phyloP scores from a whole-genome alignment of 2,329 filamentous ascomycete species.

The Phyllosticta ampelicida region DNA sequence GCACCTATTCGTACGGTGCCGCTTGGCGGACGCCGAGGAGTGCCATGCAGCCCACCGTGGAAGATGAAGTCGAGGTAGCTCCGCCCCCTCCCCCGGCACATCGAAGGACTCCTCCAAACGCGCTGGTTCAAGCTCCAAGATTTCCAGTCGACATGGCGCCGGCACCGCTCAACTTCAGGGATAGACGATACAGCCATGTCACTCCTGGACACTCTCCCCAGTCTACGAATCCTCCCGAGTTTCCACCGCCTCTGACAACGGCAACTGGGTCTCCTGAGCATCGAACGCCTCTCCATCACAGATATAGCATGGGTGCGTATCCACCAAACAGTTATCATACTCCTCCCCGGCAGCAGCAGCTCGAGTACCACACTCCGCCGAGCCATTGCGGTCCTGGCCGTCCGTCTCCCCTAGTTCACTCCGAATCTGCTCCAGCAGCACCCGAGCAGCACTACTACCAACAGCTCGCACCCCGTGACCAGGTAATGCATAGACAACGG shows the following conservation, averaged over 20 bases:
- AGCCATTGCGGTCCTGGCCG: slow-evolving; percentile 22
- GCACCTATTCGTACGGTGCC: slow-evolving; percentile 4
- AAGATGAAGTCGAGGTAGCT: slow-evolving; percentile 50
- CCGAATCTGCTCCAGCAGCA: slow-evolving; percentile 15
- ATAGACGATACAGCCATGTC: slow-evolving; percentile 18
- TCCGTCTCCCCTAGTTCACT: slow-evolving; percentile 21
- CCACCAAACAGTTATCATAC: slow-evolving; percentile 13
- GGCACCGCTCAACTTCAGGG: slow-evolving; percentile 24
- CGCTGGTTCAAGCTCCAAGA: slow-evolving; percentile 13
- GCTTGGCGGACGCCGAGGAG: slow-evolving; percentile 33
- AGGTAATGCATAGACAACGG: slow-evolving; percentile 33
- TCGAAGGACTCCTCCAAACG: slow-evolving; percentile 22
- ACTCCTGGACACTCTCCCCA: slow-evolving; percentile 8
- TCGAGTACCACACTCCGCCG: slow-evolving; percentile 23
- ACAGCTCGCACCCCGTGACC: slow-evolving; percentile 30
- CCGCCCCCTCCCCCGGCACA: slow-evolving; percentile 29
- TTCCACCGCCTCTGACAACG: slow-evolving; percentile 23
- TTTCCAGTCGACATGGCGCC: slow-evolving; percentile 18
- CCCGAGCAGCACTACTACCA: slow-evolving; percentile 32
- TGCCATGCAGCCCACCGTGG: slow-evolving; percentile 52
- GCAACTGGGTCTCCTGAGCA: slow-evolving; percentile 14
- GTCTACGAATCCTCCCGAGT: slow-evolving; percentile 10
- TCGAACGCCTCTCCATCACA: slow-evolving; percentile 13
- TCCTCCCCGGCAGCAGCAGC: slow-evolving; percentile 19
- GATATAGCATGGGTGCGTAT: slow-evolving; percentile 13